Evolutionary conservation across 495 filamentous ascomycete genomes (phyloP).

Genomic region (Pyrenopolyporus hunteri): DNA sequence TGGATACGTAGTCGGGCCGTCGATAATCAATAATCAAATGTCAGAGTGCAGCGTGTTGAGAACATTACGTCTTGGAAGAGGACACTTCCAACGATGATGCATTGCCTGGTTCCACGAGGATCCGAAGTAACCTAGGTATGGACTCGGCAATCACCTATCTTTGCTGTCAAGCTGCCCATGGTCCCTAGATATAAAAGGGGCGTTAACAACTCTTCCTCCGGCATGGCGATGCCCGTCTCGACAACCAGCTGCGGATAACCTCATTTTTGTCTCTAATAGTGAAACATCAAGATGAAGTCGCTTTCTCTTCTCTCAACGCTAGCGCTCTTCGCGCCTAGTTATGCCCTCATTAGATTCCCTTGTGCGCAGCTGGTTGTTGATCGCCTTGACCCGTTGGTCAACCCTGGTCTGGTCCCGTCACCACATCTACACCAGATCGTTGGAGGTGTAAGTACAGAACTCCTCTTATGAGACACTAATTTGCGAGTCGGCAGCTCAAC

Average conservation of each 20-base stretch:
- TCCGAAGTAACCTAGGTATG: no score
- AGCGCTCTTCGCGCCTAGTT: conserved; percentile 48
- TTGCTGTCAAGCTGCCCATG: background rate
- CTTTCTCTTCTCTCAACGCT: conserved; percentile 40
- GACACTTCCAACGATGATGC: background rate
- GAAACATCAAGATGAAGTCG: conserved; percentile 45
- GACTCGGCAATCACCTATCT: conserved; percentile 3
- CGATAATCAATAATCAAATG: conserved; percentile 7
- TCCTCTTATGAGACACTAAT: background rate
- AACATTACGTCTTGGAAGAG: background rate
- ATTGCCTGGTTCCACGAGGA: background rate
- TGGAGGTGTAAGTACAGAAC: conserved; percentile 1
- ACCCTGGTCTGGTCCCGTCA: conserved; percentile 36
- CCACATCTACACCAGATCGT: conserved; percentile 27
- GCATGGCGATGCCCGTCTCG: background rate
- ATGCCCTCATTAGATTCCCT: conserved; percentile 46
- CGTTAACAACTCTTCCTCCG: background rate
- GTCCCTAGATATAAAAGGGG: conserved; percentile 12
- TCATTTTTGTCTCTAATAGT: background rate
- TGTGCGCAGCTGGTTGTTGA: conserved; percentile 50
- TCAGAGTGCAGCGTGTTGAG: background rate
- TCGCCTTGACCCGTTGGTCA: conserved; percentile 47
- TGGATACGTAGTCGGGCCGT: conserved; percentile 5
- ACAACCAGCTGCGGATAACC: background rate
- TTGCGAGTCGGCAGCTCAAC: background rate